Percentiles rank a stretch among this genome's conserved stretches.
Conservation (phyloP, 2,329 filamentous ascomycete genomes). For the Botryotinia globosa region DNA sequence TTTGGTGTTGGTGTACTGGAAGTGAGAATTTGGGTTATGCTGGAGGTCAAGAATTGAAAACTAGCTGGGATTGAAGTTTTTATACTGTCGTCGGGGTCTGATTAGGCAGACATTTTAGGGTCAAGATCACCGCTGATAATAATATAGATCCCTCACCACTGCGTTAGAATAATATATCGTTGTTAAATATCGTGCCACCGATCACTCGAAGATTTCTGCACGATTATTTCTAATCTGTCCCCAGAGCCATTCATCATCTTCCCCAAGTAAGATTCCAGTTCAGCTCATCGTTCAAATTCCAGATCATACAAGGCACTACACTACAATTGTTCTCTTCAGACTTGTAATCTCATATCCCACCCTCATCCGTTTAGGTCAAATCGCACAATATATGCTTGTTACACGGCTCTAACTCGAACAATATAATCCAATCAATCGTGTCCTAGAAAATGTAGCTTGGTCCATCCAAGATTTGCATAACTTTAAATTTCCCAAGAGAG, state of each 20-base stretch:
- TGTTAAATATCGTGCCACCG: neutral
- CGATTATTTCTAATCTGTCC: neutral
- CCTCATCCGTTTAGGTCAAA: neutral
- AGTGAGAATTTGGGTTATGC: neutral
- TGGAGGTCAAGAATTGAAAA: no score
- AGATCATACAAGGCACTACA: neutral
- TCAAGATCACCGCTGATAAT: neutral
- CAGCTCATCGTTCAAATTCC: neutral
- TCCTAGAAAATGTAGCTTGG: no score
- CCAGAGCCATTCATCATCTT: neutral
- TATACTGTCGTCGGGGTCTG: neutral
- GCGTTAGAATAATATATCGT: fast-evolving
- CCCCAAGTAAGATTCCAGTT: neutral
- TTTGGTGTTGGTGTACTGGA: no score
- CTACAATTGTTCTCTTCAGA: no score
- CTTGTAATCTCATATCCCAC: neutral
- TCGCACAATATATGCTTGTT: neutral
- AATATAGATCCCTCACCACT: fast-evolving
- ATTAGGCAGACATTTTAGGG: neutral
- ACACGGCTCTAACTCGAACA: no score
- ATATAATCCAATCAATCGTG: no score
- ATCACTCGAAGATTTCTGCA: neutral
- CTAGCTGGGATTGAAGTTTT: neutral
- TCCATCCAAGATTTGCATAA: neutral
- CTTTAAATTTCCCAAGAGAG: no score